Base-by-base conservation (phyloP, 2,329 filamentous ascomycete species). In the Fusarium oligoseptatum region DNA sequence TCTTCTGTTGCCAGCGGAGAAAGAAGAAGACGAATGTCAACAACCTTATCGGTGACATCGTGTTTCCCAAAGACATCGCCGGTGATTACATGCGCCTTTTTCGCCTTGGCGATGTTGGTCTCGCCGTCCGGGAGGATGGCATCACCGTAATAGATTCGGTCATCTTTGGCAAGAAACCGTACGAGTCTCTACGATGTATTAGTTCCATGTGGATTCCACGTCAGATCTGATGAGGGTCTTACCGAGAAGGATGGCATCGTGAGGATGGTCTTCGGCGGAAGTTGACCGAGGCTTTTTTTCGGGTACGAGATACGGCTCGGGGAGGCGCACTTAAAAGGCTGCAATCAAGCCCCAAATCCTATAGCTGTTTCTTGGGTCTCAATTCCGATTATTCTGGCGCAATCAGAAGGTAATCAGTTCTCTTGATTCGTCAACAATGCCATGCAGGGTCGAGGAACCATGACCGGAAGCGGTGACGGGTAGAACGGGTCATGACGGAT, bases 381-480 rank as follows among this genome's bases (percentile, higher is more conserved):
- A 29, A 29, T 29, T 2, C 27, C 24, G 6, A 29, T n/a, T 29
- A 29, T 27, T 50, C 24, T 7, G 6, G 3, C 3, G 4, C 14
- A 52, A 55, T 55, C 2, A 17, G 48, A 8, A 5, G 48, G 3
- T 32, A 55, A 32, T n/a, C 11, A 20, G 17, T 4, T 27, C 15
- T 7, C 45, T 50, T 50, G 24, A 55, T 29, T 32, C 48, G 48
- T 55, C 17, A 3, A 32, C 17, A 55, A 55, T 20, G 22, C 3
- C 10, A 55, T 29, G 27, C 27, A 32, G 2, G 27, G 3, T 55
- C 17, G 27, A 55, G 48, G 27, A 55, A 32, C 48, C 27, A n/a
- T 55, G 48, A 55, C 27, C 48, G 48, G 27, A 55, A 57, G 52
- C 52, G 52, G 52, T 20, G 52, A 37, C 52, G 52, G 43, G 43